These are phyloP conservation scores for Backusella macrospora DNA, from an alignment of 192 early-diverging fungal species.

Conservation along the genomic window DNA sequence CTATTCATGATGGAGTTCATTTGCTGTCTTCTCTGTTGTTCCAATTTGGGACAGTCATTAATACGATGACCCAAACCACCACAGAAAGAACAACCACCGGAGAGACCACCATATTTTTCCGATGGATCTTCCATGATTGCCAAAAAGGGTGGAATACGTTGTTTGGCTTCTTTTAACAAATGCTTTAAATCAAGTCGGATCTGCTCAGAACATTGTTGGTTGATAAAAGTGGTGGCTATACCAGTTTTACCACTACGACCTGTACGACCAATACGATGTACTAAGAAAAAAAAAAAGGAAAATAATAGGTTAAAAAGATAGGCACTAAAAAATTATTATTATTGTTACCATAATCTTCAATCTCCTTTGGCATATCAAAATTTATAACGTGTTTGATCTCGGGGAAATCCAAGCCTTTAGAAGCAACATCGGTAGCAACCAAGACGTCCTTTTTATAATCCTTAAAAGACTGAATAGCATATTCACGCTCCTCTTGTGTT, in stretches of 20 bases:
- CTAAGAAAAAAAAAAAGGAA: slow-evolving; percentile 39
- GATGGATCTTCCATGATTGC: slow-evolving; percentile 86
- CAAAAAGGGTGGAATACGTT: slow-evolving; percentile 87
- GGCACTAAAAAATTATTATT: slow-evolving; percentile 9
- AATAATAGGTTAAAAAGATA: neutral
- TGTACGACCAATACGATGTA: slow-evolving; percentile 96
- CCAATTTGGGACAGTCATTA: slow-evolving; percentile 82
- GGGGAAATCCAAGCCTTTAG: slow-evolving; percentile 94
- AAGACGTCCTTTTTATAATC: slow-evolving; percentile 91
- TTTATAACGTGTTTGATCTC: slow-evolving; percentile 98
- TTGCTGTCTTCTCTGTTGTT: slow-evolving; percentile 63
- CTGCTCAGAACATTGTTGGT: slow-evolving; percentile 88
- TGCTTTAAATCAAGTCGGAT: slow-evolving; percentile 96
- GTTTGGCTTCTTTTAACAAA: slow-evolving; percentile 88
- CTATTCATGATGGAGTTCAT: slow-evolving; percentile 45
- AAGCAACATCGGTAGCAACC: slow-evolving; percentile 96
- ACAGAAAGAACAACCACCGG: slow-evolving; percentile 91
- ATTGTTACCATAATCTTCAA: slow-evolving; percentile 91
- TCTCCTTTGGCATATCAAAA: slow-evolving; percentile 99
- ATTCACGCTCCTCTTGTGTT: slow-evolving; percentile 96
- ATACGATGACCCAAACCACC: slow-evolving; percentile 95
- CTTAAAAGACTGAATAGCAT: slow-evolving; percentile 91
- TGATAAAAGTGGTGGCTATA: slow-evolving; percentile 97
- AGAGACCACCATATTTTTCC: slow-evolving; percentile 75
- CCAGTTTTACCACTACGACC: slow-evolving; percentile 97